Base-by-base conservation (phyloP, 345 rosid genomes). In the Ailanthus altissimus region DNA sequence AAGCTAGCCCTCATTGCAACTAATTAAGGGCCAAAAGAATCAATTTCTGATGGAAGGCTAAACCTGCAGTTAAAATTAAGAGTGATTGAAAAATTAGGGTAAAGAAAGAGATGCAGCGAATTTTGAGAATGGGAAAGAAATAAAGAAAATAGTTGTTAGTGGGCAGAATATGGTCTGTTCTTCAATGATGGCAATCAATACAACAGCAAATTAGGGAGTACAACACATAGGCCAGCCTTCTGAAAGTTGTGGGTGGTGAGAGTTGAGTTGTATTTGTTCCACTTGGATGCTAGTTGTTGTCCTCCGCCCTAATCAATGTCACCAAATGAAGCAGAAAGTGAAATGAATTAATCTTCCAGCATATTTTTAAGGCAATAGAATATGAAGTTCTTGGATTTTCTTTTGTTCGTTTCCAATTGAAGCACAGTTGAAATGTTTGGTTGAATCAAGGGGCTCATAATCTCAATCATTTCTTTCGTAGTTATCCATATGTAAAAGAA, bases 171-270 rank as follows among this genome's bases (percentile, higher is more conserved):
- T 47, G 2, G 11, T 67, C 51, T 56, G n/a, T 21, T n/a, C 49
- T 40, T 56, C 49, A 20, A 36, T 60, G 36, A 74, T 32, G 68
- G 28, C 46, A 46, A 47, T 61, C 32, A 16, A 20, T 2, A 60
- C 32, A 57, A 38, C 26, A 28, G 53, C 26, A 18, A 26, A 14
- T 16, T 10, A 26, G 67, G 58, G 46, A 25, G 28, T 26, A 73
- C 67, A 26, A 47, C 68, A 46, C 15, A 46, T 40, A 47, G 57
- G 45, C 57, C 76, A 60, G 54, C 56, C 75, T 50, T 58, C 75
- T 72, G 64, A 4, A 72, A 72, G 38, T 72, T 72, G 25, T 58
- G 47, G 66, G 54, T 72, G 66, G 57, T 18, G 42, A 68, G 54
- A 72, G 66, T 72, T 43, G 74, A 46, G 49, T 72, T 57, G 36